Evolutionary conservation across 2,329 filamentous ascomycete genomes (phyloP).

Genomic region (Ophiosphaerella korrae): DNA sequence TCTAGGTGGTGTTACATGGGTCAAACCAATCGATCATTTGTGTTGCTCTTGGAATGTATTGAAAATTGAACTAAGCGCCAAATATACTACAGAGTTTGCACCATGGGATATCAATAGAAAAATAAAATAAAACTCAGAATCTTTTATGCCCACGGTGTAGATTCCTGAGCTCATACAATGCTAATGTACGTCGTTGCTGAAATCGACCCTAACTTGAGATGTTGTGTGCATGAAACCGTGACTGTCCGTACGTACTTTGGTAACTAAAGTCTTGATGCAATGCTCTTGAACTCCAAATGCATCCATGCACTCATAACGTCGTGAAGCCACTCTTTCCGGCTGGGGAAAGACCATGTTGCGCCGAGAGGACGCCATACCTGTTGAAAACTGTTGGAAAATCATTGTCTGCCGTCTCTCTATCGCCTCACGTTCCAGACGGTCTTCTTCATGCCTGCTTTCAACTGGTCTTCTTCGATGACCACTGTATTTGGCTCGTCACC

Average conservation of each 20-base stretch:
- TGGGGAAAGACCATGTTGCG: too few relatives aligned
- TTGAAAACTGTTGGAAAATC: neutral
- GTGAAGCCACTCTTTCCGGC: neutral
- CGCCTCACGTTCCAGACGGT: slow-evolving; percentile 38
- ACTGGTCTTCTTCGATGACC: slow-evolving; percentile 6
- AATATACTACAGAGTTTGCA: too few relatives aligned
- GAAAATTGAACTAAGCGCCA: too few relatives aligned
- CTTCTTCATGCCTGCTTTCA: slow-evolving; percentile 34
- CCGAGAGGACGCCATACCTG: neutral
- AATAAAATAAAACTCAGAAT: neutral
- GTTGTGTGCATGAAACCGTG: neutral
- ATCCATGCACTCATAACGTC: slow-evolving; percentile 2
- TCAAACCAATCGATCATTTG: too few relatives aligned
- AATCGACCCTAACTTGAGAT: too few relatives aligned
- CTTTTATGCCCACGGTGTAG: neutral
- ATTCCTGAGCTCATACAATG: too few relatives aligned
- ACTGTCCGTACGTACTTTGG: neutral
- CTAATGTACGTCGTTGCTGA: too few relatives aligned
- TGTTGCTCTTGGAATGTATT: too few relatives aligned
- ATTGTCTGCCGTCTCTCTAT: slow-evolving; percentile 8
- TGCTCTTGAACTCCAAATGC: neutral
- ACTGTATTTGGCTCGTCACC: slow-evolving; percentile 3
- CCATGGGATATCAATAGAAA: neutral
- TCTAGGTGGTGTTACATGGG: too few relatives aligned
- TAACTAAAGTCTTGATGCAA: neutral